A percentile compares a stretch with the other conserved stretches of the same genome.
phyloP scores from a whole-genome alignment of 2,329 filamentous ascomycete genomes.

The Gremmenia infestans region DNA sequence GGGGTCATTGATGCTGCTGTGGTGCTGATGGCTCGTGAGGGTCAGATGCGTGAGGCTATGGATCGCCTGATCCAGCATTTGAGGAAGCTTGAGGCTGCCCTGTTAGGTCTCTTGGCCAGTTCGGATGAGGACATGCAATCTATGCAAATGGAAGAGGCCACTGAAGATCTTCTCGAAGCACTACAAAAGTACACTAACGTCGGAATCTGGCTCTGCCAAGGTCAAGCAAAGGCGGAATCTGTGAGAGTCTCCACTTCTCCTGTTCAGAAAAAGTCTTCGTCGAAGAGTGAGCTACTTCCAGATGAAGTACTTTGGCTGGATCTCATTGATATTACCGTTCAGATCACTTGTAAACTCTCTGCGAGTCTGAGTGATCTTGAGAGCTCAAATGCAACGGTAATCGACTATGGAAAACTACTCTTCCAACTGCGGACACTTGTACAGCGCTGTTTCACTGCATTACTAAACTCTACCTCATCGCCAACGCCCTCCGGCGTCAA shows the following conservation, averaged over 20 bases:
- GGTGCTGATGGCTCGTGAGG: slow-evolving; percentile 83
- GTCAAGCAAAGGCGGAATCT: slow-evolving; percentile 62
- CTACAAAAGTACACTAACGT: slow-evolving; percentile 88
- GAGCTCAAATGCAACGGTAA: slow-evolving; percentile 17
- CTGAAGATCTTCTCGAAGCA: slow-evolving; percentile 68
- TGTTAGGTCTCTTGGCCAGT: slow-evolving; percentile 67
- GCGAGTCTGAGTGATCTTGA: slow-evolving; percentile 43
- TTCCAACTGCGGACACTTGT: slow-evolving; percentile 70
- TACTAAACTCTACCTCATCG: slow-evolving; percentile 69
- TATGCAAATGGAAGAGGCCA: slow-evolving; percentile 54
- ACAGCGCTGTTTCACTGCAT: slow-evolving; percentile 83
- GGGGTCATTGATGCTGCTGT: slow-evolving; percentile 92
- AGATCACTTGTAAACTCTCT: slow-evolving; percentile 60
- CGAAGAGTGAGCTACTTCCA: slow-evolving; percentile 41
- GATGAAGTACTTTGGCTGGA: slow-evolving; percentile 57
- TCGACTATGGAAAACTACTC: slow-evolving; percentile 59
- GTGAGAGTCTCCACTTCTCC: slow-evolving; percentile 33
- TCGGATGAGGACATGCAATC: slow-evolving; percentile 51
- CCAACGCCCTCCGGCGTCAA: slow-evolving; percentile 40
- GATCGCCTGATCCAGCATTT: slow-evolving; percentile 77
- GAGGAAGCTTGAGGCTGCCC: slow-evolving; percentile 69
- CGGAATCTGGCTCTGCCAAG: slow-evolving; percentile 92
- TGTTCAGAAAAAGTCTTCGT: slow-evolving; percentile 46
- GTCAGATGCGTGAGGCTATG: slow-evolving; percentile 79
- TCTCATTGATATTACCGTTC: slow-evolving; percentile 55